Evolutionary conservation across 2,329 filamentous ascomycete species (phyloP).

Genomic region (Leptosphaerulina australis): DNA sequence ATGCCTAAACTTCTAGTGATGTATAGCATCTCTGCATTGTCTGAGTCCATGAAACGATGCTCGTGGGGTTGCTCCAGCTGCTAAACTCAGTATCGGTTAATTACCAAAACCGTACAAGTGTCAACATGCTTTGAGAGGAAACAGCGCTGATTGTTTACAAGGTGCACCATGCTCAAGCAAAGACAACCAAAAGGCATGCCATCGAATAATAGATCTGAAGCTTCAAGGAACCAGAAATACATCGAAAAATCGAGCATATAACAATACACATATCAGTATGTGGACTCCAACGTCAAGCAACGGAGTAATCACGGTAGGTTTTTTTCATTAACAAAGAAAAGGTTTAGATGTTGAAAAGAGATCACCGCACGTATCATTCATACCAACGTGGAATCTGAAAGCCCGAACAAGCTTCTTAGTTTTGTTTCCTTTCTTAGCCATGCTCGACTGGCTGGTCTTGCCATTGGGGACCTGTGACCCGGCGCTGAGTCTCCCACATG

Average conservation of each 20-base stretch:
- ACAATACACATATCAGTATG: background rate
- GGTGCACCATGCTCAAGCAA: background rate
- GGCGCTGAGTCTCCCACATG: background rate
- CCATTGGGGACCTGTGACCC: background rate
- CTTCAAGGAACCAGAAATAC: background rate
- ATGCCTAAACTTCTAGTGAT: slow-evolving; percentile 33
- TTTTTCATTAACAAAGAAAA: no score
- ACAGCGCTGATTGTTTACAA: background rate
- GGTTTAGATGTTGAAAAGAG: no score
- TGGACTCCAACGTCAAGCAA: no score
- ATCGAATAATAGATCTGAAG: background rate
- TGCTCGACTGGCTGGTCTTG: background rate
- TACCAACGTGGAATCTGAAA: no score
- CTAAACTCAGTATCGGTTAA: background rate
- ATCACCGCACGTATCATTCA: no score
- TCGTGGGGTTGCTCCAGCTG: slow-evolving; percentile 12
- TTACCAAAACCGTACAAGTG: no score
- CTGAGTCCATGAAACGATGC: slow-evolving; percentile 16
- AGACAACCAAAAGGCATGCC: background rate
- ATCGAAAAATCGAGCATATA: background rate
- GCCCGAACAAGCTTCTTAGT: no score
- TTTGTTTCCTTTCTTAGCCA: background rate
- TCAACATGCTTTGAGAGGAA: no score
- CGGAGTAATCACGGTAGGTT: no score
- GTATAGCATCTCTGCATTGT: slow-evolving; percentile 38